phyloP scores from a whole-genome alignment of 768 basidiomycete species.

The Pisolithus sp. region DNA sequence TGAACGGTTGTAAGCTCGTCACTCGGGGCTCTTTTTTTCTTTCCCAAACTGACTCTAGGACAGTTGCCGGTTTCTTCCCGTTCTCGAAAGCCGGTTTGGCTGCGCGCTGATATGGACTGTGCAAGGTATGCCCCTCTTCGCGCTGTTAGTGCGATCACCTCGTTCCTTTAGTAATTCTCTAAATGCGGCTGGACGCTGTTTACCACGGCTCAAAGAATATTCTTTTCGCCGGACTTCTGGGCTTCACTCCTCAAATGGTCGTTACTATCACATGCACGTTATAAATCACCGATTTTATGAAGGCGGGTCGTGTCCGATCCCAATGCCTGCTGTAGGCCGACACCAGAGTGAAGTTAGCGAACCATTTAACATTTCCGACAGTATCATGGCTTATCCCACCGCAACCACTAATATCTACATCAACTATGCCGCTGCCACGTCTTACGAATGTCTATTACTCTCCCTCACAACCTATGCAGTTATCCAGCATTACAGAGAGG shows the following conservation, averaged over 20 bases:
- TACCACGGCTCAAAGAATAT: slow-evolving; percentile 49
- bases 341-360: too few relatives aligned
- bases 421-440: background rate
- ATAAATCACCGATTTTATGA: background rate
- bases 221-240: slow-evolving; percentile 37
- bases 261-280: background rate
- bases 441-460: background rate
- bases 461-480: background rate
- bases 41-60: background rate
- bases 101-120: background rate
- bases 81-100: background rate
- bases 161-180: slow-evolving; percentile 41
- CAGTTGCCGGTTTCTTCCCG: background rate
- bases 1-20: background rate
- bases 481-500: background rate
- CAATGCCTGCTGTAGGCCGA: background rate
- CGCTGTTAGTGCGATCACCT: background rate
- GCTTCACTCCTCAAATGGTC: slow-evolving; percentile 28
- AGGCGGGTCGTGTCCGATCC: background rate
- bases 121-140: background rate
- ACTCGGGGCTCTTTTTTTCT: background rate
- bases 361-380: background rate
- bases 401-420: too few relatives aligned
- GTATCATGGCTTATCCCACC: background rate
- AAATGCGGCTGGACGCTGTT: slow-evolving; percentile 58